These are phyloP conservation scores for Coemansia sp. DNA, from an alignment of 192 early-diverging fungal species.

Conservation along the genomic window DNA sequence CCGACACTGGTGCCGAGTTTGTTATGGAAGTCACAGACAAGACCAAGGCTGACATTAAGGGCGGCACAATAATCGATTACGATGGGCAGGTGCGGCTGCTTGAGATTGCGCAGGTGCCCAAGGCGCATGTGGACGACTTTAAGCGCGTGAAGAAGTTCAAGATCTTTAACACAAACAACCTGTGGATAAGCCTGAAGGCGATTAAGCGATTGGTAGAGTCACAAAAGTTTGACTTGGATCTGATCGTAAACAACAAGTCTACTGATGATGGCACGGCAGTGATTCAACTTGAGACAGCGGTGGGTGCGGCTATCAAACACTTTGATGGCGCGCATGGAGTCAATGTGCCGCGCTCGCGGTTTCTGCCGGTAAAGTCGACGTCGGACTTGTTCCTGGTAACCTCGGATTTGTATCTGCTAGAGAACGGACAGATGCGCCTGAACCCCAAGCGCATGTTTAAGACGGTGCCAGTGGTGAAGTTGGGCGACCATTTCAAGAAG, in stretches of 20 bases:
- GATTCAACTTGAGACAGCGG: conserved; percentile 98
- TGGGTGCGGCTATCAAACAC: conserved; percentile 98
- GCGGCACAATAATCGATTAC: conserved; percentile 98
- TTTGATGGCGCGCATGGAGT: conserved; percentile 92
- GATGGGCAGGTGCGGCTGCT: conserved; percentile 89
- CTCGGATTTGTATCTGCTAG: conserved; percentile 87
- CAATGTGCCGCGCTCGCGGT: conserved; percentile 96
- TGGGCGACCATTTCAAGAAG: conserved; percentile 99
- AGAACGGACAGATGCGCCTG: conserved; percentile 89
- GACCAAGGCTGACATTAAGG: conserved; percentile 99
- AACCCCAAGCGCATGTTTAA: conserved; percentile 93
- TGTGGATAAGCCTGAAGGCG: conserved; percentile 83
- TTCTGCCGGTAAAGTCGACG: conserved; percentile 98
- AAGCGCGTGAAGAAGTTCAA: conserved; percentile 99
- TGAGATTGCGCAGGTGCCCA: conserved; percentile 98
- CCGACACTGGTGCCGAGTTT: conserved; percentile 83
- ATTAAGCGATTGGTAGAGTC: conserved; percentile 83
- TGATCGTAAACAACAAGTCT: conserved; percentile 97
- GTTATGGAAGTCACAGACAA: conserved; percentile 99
- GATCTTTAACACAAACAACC: conserved; percentile 98
- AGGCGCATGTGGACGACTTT: conserved; percentile 96
- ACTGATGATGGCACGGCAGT: conserved; percentile 91
- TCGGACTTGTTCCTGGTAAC: conserved; percentile 97
- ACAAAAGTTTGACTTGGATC: conserved; percentile 80
- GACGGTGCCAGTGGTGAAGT: conserved; percentile 90